A percentile compares a stretch with the other conserved stretches of the same genome.
phyloP scores from a whole-genome alignment of 345 rosid species.

The Populus davidiana region DNA sequence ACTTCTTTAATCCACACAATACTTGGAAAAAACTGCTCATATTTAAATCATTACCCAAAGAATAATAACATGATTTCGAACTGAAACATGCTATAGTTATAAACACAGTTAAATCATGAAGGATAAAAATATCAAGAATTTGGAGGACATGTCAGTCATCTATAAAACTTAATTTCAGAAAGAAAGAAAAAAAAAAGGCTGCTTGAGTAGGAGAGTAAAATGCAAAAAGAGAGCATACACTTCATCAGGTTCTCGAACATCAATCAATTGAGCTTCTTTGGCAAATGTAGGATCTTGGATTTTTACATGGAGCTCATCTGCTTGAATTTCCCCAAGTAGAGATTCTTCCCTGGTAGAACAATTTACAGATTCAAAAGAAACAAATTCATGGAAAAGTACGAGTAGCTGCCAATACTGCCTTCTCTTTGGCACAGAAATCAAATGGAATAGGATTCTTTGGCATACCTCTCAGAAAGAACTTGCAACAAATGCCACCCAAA shows the following conservation, averaged over 20 bases:
- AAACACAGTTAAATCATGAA: not conserved
- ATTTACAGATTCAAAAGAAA: slow-evolving; percentile 5
- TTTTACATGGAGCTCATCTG: slow-evolving; percentile 67
- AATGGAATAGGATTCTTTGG: slow-evolving; percentile 6
- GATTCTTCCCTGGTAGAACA: slow-evolving; percentile 45
- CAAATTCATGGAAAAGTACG: slow-evolving; percentile 4
- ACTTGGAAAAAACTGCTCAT: not conserved
- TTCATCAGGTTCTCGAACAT: slow-evolving; percentile 92
- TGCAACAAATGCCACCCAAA: slow-evolving; percentile 93
- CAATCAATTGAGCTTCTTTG: slow-evolving; percentile 78
- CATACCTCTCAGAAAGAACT: slow-evolving; percentile 86
- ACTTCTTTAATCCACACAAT: not conserved
- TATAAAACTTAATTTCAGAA: not conserved
- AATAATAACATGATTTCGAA: not conserved
- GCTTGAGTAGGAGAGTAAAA: not conserved
- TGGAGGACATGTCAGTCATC: not conserved
- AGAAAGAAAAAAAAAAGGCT: not conserved
- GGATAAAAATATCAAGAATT: not conserved
- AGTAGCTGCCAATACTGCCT: slow-evolving; percentile 1
- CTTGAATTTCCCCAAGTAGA: slow-evolving; percentile 53
- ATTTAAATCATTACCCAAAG: not conserved
- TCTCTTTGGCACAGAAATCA: slow-evolving; percentile 3
- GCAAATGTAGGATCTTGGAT: slow-evolving; percentile 71
- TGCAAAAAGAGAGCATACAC: slow-evolving; percentile 50
- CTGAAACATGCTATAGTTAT: not conserved